Evolutionary conservation across 2,329 filamentous ascomycete genomes (phyloP), one percentile per base, ranked within the genome.

Genomic region (Colletotrichum sp.): DNA sequence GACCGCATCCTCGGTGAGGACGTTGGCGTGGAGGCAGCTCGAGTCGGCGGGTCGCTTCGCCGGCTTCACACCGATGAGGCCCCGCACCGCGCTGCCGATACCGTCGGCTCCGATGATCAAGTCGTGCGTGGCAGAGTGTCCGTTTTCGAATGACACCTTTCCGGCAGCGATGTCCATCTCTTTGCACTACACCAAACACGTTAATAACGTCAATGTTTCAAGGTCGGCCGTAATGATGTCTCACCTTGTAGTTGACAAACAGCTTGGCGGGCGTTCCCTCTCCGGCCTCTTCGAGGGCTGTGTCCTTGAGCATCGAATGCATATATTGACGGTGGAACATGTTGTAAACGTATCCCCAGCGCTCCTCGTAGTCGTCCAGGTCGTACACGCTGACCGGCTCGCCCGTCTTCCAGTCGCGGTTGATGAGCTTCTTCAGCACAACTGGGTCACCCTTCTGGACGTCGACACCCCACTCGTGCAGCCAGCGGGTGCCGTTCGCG

Each of bases 241-340:
- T 76, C 81, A 88, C 88, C 78, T 86, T 85, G 81, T 93, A 88
- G 76, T 94, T 92, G 0, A 93, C 88, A 3, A 88, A 70, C 4
- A 94, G 80, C 77, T 84, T 87, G 0, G 86, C 91, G 1, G 92
- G 90, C 2, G 76, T 82, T 0, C 92, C 92, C 55, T 87, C 84
- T 0, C 92, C 91, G 60, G 86, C 81, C 52, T 88, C 85, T 9
- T 88, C 87, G 75, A 91, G 71, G 0, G 92, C 92, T 66, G 86
- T 85, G 25, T 93, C 91, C 84, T 89, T 92, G 28, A 94, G 82
- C 91, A 94, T 93, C 8, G 85, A 80, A 78, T 94, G 93, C 92
- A 94, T 94, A 76, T 93, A 88, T 79, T 93, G 90, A 1, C 92
- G 87, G 79, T 94, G 92, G 78, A 94, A 94, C 91, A 93, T 93